Base-by-base conservation (phyloP, 768 basidiomycete genomes). In the Leccinum pellstonianum region DNA sequence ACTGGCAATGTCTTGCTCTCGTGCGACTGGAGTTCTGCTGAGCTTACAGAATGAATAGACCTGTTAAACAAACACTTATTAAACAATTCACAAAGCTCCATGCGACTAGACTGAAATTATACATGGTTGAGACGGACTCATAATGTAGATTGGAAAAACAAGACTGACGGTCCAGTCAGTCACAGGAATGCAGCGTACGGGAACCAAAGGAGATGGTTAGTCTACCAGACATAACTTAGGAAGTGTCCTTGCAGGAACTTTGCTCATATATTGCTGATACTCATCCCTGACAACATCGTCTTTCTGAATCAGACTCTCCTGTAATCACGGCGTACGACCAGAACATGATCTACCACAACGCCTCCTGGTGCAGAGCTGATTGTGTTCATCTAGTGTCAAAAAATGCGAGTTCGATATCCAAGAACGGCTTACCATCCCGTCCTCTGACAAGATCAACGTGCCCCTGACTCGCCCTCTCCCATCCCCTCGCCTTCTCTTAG, bases 251-350 rank as follows among this genome's bases (percentile, higher is more conserved):
- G 64, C 62, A n/a, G 65, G 66, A 5, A 74, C 70, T 17, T 68
- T 38, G 37, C 66, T 63, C 64, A 65, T 69, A 37, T 75, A 75
- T 14, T 52, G 55, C n/a, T 3, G 55, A 50, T 74, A 74, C n/a
- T 70, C 72, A 4, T 61, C 58, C 47, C 60, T 64, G 52, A 70
- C 49, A 0, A 10, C 43, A 3, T 61, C 58, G 38, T 69, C 70
- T 35, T 62, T 59, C 50, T 65, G 61, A n/a, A 75, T 75, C 6
- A 72, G n/a, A 17, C 48, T 58, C 60, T 75, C 73, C 73, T 74
- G 23, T 5, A 35, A 27, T 23, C 1, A 66, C 59, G 29, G 56
- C 52, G 47, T 71, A 74, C 2, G 74, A 74, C 74, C 74, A 75
- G 33, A 68, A 69, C 64, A 73, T 73, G 15, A 66, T 53, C 2